Evolutionary conservation across 129 eudicot genomes (phyloP).

Genomic region (Lonicera japonica): DNA sequence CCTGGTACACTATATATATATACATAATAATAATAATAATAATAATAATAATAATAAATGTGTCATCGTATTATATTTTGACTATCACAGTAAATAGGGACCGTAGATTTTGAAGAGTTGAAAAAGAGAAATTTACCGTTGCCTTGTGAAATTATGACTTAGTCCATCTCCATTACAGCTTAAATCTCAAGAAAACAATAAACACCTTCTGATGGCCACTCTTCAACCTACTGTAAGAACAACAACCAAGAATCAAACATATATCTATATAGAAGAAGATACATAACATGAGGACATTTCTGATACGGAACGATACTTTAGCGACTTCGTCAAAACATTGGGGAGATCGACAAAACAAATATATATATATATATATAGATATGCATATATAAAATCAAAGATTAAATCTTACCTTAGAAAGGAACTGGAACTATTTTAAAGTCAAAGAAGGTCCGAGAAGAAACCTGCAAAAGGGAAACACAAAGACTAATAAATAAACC

Average conservation of each 20-base stretch:
- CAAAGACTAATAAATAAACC: background rate
- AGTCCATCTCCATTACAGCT: conserved; percentile 14
- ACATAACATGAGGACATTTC: background rate
- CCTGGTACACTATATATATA: background rate
- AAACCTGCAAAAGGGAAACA: conserved; percentile 6
- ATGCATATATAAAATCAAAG: too few relatives aligned
- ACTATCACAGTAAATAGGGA: background rate
- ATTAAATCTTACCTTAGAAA: too few relatives aligned
- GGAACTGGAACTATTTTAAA: too few relatives aligned
- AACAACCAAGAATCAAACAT: background rate
- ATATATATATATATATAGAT: too few relatives aligned
- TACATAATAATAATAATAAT: too few relatives aligned
- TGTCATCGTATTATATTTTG: background rate
- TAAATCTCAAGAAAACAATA: conserved; percentile 27
- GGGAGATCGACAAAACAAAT: too few relatives aligned
- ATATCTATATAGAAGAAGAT: background rate
- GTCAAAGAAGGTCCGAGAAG: background rate
- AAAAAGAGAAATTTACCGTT: conserved; percentile 22
- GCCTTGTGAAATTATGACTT: conserved; percentile 1
- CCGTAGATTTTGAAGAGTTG: background rate
- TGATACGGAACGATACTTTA: background rate
- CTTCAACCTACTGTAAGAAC: conserved; percentile 13
- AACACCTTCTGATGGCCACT: conserved; percentile 14
- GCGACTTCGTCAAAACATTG: too few relatives aligned
- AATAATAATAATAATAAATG: too few relatives aligned